Evolutionary conservation across 1,139 yeast genomes (phyloP).

Genomic region (Blastobotrys elegans): DNA sequence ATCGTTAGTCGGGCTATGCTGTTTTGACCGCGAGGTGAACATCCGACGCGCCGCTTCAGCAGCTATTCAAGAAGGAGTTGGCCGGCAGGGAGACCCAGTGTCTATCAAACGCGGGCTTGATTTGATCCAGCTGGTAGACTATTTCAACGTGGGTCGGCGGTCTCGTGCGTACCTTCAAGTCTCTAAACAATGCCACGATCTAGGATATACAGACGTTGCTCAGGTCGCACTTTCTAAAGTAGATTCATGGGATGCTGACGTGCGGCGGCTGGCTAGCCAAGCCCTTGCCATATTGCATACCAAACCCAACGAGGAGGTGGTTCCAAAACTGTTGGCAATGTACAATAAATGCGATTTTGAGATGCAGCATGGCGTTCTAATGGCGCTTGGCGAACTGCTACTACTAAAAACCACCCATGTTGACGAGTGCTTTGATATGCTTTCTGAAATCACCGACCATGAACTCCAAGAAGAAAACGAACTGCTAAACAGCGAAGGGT

Average conservation of each 20-base stretch:
- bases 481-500: constrained; percentile 21
- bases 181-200: constrained; percentile 30
- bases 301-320: neutral
- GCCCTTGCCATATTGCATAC: constrained; percentile 19
- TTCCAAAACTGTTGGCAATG: constrained; percentile 6
- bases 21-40: constrained; percentile 69
- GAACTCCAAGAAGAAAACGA: constrained; percentile 21
- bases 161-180: constrained; percentile 37
- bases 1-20: constrained; percentile 45
- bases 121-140: constrained; percentile 57
- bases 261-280: constrained; percentile 37
- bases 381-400: constrained; percentile 23
- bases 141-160: constrained; percentile 41
- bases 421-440: constrained; percentile 5
- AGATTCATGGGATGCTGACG: constrained; percentile 37
- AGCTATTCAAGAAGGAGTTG: constrained; percentile 79
- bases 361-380: constrained; percentile 24
- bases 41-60: constrained; percentile 82
- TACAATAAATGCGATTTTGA: constrained; percentile 20
- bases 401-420: neutral
- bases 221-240: constrained; percentile 24
- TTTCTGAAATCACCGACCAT: constrained; percentile 15
- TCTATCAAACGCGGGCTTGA: constrained; percentile 37
- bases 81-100: constrained; percentile 47
- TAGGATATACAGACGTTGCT: constrained; percentile 32